Percentiles rank a stretch among this genome's conserved stretches.
phyloP scores from a whole-genome alignment of 768 basidiomycete species.

The Mycena venus region DNA sequence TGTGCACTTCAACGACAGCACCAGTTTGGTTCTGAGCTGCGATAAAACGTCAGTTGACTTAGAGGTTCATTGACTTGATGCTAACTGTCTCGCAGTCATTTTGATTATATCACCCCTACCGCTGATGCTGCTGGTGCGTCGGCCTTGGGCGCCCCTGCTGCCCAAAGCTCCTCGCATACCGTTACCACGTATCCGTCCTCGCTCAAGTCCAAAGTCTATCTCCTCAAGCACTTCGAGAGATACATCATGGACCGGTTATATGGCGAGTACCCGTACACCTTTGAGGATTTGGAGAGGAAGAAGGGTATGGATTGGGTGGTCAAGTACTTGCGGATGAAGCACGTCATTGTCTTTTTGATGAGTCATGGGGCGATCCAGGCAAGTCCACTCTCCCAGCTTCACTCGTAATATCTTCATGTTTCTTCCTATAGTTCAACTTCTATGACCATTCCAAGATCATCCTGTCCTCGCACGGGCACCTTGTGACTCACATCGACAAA shows the following conservation, averaged over 20 bases:
- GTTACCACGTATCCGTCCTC: constrained; percentile 83
- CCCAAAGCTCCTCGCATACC: constrained; percentile 72
- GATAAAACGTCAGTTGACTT: constrained; percentile 80
- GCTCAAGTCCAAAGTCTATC: constrained; percentile 90
- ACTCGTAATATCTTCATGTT: constrained; percentile 18
- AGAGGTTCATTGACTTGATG: constrained; percentile 5
- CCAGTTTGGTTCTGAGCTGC: constrained; percentile 85
- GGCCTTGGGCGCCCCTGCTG: constrained; percentile 74
- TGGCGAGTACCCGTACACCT: constrained; percentile 88
- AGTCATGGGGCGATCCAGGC: constrained; percentile 98
- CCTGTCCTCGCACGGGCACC: constrained; percentile 82
- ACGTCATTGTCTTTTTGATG: constrained; percentile 96
- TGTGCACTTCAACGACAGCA: constrained; percentile 97
- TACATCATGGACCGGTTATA: constrained; percentile 95
- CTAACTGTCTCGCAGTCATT: constrained; percentile 67
- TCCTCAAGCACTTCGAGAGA: constrained; percentile 92
- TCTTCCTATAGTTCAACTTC: constrained; percentile 88
- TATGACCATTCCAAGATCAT: constrained; percentile 97
- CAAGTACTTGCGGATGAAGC: constrained; percentile 96
- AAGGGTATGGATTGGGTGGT: constrained; percentile 96
- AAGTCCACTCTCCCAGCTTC: constrained; percentile 32
- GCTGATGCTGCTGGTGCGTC: constrained; percentile 51
- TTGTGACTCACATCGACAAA: constrained; percentile 94
- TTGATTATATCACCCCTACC: constrained; percentile 83
- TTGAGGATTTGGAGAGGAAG: constrained; percentile 72